Base-by-base conservation (phyloP, 352 stramenopile genomes). In the Pythium pyrilobum region DNA sequence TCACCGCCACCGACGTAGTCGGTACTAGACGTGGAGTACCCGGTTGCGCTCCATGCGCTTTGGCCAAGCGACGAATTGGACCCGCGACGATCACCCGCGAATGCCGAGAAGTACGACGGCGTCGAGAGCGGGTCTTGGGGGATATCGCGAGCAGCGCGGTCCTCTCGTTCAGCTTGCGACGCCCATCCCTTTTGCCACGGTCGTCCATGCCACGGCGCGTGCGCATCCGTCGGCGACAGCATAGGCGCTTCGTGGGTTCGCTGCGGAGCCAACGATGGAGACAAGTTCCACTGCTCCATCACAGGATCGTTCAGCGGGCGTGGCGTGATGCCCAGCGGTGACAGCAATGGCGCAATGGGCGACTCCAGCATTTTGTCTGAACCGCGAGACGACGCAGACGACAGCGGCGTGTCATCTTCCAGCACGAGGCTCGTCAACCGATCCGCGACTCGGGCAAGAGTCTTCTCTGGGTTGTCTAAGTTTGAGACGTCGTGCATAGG, bases 211-310 rank as follows among this genome's bases (percentile, higher is more conserved):
- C 61, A 68, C 20, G 61, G 27, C 0, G 34, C 41, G n/a, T 43
- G 29, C 3, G 71, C 57, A n/a, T 87, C 56, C 4, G 64, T 74
- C 32, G 72, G 59, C 2, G 66, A 74, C 2, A 80, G 46, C 33
- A 74, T 66, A 27, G 80, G 69, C n/a, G 74, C 48, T 16, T 85
- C 67, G 8, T 65, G 58, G 1, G 58, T 62, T 11, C 67, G 58
- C 24, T 80, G 76, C 5, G 78, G 71, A 11, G 71, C 61, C 21
- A 64, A 61, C 13, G 70, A 77, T 45, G 77, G 77, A 39, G 81
- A 89, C 23, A 92, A 36, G 34, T 85, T 89, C 81, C 81, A 92
- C 40, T 89, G 79, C 56, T 92, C 81, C 36, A 89, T 88, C 48
- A 85, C 72, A 8, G 74, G 76, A 31, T 89, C 78, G 37, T 67